Percentiles rank a stretch among this genome's conserved stretches.
These are phyloP conservation scores for Aspergillus versicolor DNA, from an alignment of 2,329 filamentous ascomycete genomes.

Conservation along the genomic window DNA sequence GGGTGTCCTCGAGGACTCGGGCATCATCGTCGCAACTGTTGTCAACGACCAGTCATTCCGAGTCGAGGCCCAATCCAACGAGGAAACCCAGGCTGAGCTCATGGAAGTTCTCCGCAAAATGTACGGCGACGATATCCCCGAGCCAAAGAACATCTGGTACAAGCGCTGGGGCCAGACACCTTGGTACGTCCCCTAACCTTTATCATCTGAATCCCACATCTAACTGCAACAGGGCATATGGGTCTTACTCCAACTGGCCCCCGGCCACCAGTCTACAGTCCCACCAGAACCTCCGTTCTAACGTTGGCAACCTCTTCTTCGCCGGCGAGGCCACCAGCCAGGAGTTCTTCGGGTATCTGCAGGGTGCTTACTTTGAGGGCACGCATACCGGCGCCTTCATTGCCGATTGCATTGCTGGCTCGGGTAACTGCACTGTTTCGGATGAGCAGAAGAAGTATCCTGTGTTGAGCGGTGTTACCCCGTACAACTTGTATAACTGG, in stretches of 20 bases:
- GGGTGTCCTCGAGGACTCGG: slow-evolving; percentile 60
- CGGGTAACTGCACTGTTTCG: background rate
- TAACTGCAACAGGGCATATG: slow-evolving; percentile 44
- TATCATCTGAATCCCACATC: no score
- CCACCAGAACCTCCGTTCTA: slow-evolving; percentile 48
- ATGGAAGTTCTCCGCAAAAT: slow-evolving; percentile 60
- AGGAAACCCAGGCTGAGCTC: slow-evolving; percentile 56
- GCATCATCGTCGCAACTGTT: slow-evolving; percentile 66
- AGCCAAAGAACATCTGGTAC: slow-evolving; percentile 61
- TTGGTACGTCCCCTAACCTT: background rate
- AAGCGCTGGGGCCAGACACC: slow-evolving; percentile 54
- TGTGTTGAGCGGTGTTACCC: background rate
- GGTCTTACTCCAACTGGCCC: slow-evolving; percentile 70
- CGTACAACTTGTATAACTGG: slow-evolving; percentile 2
- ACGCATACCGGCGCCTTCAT: background rate
- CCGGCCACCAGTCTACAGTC: slow-evolving; percentile 60
- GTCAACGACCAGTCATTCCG: slow-evolving; percentile 57
- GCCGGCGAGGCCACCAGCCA: slow-evolving; percentile 64
- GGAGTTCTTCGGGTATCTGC: slow-evolving; percentile 65
- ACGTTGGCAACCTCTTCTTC: slow-evolving; percentile 58
- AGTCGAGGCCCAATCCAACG: slow-evolving; percentile 59
- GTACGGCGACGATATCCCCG: slow-evolving; percentile 59
- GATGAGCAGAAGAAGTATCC: background rate
- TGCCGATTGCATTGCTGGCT: background rate
- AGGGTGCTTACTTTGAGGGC: slow-evolving; percentile 61